phyloP scores from a whole-genome alignment of 108 stramenopile genomes.

The Schizochytrium sp. region DNA sequence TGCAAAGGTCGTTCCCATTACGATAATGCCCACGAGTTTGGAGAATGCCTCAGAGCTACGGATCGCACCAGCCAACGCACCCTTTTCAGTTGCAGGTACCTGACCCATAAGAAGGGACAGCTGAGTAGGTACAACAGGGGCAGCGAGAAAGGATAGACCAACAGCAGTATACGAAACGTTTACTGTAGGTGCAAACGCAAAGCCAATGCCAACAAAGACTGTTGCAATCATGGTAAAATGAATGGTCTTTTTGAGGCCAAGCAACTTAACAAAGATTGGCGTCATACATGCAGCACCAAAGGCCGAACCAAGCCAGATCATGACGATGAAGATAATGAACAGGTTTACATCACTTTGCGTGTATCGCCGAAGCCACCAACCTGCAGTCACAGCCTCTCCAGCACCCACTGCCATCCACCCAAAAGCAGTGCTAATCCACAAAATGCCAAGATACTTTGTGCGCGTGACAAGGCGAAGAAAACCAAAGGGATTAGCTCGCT shows the following conservation, averaged over 20 bases:
- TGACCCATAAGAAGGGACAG: conserved; percentile 9
- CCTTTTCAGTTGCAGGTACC: neutral
- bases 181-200: conserved; percentile 18
- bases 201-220: neutral
- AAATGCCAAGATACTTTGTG: neutral
- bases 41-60: conserved; percentile 5
- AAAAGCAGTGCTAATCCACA: conserved; percentile 19
- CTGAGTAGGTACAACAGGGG: neutral
- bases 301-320: neutral
- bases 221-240: neutral
- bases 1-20: neutral
- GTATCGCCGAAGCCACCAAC: conserved; percentile 48
- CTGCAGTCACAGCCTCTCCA: neutral
- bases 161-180: neutral
- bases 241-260: conserved; percentile 2
- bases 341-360: neutral
- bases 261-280: neutral
- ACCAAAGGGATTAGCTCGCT: neutral
- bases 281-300: neutral
- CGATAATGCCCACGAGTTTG: conserved; percentile 1
- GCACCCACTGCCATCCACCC: conserved; percentile 30
- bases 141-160: neutral
- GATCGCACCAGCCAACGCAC: neutral
- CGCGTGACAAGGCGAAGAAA: neutral
- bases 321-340: neutral